phyloP scores from a whole-genome alignment of 495 filamentous ascomycete genomes.

The Bryoglossum gracile region DNA sequence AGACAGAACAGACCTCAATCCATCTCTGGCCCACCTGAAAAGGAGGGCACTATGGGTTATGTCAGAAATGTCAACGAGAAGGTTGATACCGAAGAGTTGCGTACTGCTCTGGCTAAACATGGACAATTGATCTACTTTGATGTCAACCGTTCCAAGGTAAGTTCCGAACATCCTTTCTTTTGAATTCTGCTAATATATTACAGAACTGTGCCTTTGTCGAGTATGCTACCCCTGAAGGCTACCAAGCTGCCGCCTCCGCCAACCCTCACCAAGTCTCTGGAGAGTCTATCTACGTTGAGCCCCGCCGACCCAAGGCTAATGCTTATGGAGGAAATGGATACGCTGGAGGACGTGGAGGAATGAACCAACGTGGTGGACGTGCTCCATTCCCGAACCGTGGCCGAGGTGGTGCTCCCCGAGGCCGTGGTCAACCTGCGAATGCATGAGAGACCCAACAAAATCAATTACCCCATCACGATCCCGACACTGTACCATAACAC shows the following conservation, averaged over 20 bases:
- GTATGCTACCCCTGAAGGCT: slow-evolving; percentile 70
- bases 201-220: slow-evolving; percentile 97
- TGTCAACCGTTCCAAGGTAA: slow-evolving; percentile 82
- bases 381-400: slow-evolving; percentile 59
- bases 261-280: slow-evolving; percentile 81
- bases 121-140: slow-evolving; percentile 84
- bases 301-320: slow-evolving; percentile 69
- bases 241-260: slow-evolving; percentile 68
- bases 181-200: slow-evolving; percentile 21
- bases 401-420: slow-evolving; percentile 44
- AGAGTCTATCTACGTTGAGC: slow-evolving; percentile 78
- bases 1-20: slow-evolving; percentile 62
- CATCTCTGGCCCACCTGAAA: slow-evolving; percentile 45
- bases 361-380: slow-evolving; percentile 57
- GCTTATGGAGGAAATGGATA: slow-evolving; percentile 60
- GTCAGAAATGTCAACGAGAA: slow-evolving; percentile 91
- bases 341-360: slow-evolving; percentile 48
- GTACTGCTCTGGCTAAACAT: slow-evolving; percentile 55
- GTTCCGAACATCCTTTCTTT: slow-evolving; percentile 11
- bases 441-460: slow-evolving; percentile 27
- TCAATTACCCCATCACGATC: slow-evolving; percentile 2
- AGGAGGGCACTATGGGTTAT: slow-evolving; percentile 69
- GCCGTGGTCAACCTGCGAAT: slow-evolving; percentile 38
- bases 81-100: slow-evolving; percentile 62
- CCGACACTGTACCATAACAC: slow-evolving; percentile 23